Conservation (phyloP, 2,329 filamentous ascomycete species). For the Myriosclerotinia duriaeana region DNA sequence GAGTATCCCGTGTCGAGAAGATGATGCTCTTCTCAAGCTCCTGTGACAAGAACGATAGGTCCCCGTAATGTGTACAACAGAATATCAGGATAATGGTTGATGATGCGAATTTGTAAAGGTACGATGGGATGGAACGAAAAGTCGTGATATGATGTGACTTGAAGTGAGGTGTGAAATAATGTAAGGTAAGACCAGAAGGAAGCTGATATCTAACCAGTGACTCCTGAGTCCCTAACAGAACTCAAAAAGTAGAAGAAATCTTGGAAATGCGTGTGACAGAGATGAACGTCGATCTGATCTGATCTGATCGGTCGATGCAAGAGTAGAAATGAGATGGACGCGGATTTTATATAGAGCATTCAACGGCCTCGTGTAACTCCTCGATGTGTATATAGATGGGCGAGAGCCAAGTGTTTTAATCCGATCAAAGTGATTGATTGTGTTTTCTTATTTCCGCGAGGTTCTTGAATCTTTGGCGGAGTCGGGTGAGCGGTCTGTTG, state of each 20-base stretch:
- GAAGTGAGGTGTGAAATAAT: not conserved
- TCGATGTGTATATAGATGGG: not conserved
- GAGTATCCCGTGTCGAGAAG: not conserved
- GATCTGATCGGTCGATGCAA: conserved; percentile 3
- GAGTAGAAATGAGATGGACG: not conserved
- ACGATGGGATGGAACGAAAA: not conserved
- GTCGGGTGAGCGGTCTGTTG: too few relatives aligned
- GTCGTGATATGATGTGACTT: not conserved
- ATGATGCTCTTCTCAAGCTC: not conserved
- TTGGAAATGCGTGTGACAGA: not conserved
- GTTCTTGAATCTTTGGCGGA: too few relatives aligned
- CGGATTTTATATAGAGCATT: not conserved
- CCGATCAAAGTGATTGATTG: too few relatives aligned
- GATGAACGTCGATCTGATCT: not conserved
- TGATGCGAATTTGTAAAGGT: not conserved
- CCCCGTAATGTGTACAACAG: not conserved
- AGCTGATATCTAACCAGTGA: not conserved
- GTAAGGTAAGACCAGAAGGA: not conserved
- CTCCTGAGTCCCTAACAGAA: not conserved
- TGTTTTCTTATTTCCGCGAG: too few relatives aligned
- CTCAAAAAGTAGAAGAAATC: not conserved
- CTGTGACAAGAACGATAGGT: not conserved
- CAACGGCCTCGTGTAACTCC: not conserved
- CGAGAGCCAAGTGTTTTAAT: not conserved
- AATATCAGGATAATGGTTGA: not conserved